A percentile compares a stretch with the other conserved stretches of the same genome.
These are phyloP conservation scores for Hypoxylon sp. DNA, from an alignment of 2,329 filamentous ascomycete genomes.

Conservation along the genomic window DNA sequence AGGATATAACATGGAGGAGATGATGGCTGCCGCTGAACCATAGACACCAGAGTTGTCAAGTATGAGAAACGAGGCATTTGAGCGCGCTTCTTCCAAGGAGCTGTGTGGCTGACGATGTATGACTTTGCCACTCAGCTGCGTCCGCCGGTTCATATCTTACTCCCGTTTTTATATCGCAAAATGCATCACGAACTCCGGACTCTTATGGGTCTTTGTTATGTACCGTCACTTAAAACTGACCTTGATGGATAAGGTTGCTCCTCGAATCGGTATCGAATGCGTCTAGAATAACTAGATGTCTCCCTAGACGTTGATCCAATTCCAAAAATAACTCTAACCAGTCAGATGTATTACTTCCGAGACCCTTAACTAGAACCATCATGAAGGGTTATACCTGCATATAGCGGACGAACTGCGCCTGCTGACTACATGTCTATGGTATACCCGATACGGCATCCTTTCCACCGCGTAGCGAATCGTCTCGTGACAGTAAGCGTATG, in stretches of 20 bases:
- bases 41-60: neutral
- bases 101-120: neutral
- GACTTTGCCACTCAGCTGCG: neutral
- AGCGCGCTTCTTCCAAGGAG: neutral
- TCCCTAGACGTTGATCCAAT: neutral
- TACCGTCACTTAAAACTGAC: neutral
- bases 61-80: neutral
- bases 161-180: conserved; percentile 1
- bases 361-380: neutral
- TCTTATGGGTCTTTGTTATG: neutral
- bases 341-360: neutral
- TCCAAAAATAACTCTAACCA: neutral
- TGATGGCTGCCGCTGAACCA: neutral
- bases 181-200: neutral
- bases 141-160: neutral
- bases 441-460: conserved; percentile 13
- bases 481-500: conserved; percentile 2
- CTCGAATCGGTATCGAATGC: neutral
- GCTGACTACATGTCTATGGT: neutral
- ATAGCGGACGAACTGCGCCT: neutral
- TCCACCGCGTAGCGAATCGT: conserved; percentile 13
- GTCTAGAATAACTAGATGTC: neutral
- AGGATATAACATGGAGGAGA: conserved; percentile 9
- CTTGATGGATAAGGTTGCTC: neutral
- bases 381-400: neutral